A percentile compares a stretch with the other conserved stretches of the same genome.
These are phyloP conservation scores for Cryptosporidium viatorum DNA, from an alignment of 169 alveolate species.

Conservation along the genomic window DNA sequence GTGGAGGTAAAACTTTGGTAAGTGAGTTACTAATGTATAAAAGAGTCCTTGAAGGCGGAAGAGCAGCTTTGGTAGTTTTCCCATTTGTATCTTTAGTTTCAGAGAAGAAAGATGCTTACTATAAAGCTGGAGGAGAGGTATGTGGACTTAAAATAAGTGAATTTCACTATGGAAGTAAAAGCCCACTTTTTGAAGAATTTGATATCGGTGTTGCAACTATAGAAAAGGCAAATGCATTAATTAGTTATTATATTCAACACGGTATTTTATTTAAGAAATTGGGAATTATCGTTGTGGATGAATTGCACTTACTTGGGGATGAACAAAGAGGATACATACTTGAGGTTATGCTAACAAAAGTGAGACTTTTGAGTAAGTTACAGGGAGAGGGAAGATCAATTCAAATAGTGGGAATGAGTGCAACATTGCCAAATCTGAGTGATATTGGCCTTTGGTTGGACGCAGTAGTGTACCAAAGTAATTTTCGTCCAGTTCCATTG, in stretches of 20 bases:
- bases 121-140: constrained; percentile 36
- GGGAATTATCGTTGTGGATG: constrained; percentile 83
- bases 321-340: constrained; percentile 83
- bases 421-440: constrained; percentile 85
- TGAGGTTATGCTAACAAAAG: constrained; percentile 79
- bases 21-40: constrained; percentile 83
- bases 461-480: constrained; percentile 83
- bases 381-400: constrained; percentile 49
- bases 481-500: constrained; percentile 84
- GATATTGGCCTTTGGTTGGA: constrained; percentile 83
- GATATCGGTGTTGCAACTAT: constrained; percentile 86
- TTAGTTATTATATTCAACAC: constrained; percentile 78
- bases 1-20: constrained; percentile 89
- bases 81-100: constrained; percentile 85
- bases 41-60: constrained; percentile 47
- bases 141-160: constrained; percentile 50
- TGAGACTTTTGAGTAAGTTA: constrained; percentile 63
- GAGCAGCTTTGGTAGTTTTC: constrained; percentile 81
- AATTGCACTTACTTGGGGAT: constrained; percentile 84
- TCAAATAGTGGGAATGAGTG: constrained; percentile 87
- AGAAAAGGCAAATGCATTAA: constrained; percentile 84
- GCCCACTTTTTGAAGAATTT: constrained; percentile 73
- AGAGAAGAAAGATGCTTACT: constrained; percentile 80
- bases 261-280: constrained; percentile 54
- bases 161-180: constrained; percentile 67